phyloP scores from a whole-genome alignment of 768 basidiomycete genomes.

The Russula compacta region DNA sequence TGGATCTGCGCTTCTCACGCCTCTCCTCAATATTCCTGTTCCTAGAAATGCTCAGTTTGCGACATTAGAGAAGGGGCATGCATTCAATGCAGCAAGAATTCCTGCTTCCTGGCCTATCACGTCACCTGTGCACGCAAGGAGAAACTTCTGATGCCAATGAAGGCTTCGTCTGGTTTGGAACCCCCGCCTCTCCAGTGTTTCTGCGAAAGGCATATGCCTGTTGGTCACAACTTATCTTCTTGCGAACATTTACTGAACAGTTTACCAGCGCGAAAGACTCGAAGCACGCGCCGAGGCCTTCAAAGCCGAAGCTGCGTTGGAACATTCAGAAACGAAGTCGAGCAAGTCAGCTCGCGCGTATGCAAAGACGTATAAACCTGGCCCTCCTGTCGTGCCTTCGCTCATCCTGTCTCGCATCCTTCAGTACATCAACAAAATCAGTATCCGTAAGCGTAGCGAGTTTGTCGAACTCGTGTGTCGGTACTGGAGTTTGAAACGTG shows the following conservation, averaged over 20 bases:
- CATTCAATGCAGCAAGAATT: slow-evolving; percentile 88
- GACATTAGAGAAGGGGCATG: slow-evolving; percentile 66
- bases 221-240: slow-evolving; percentile 24
- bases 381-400: slow-evolving; percentile 84
- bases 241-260: not conserved
- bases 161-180: slow-evolving; percentile 66
- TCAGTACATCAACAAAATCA: slow-evolving; percentile 62
- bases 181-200: slow-evolving; percentile 65
- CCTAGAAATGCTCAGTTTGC: slow-evolving; percentile 56
- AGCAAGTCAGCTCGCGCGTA: slow-evolving; percentile 85
- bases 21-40: not conserved
- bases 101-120: slow-evolving; percentile 91
- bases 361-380: slow-evolving; percentile 84
- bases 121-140: slow-evolving; percentile 87
- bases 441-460: slow-evolving; percentile 63
- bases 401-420: slow-evolving; percentile 75
- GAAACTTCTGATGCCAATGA: slow-evolving; percentile 82
- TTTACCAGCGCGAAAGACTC: slow-evolving; percentile 54
- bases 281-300: slow-evolving; percentile 50
- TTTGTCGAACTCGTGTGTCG: slow-evolving; percentile 72
- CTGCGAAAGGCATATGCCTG: slow-evolving; percentile 89
- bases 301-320: slow-evolving; percentile 40
- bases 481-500: slow-evolving; percentile 97
- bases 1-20: not conserved
- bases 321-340: slow-evolving; percentile 34